Percentiles rank a stretch among this genome's conserved stretches.
Evolutionary conservation across 2,329 filamentous ascomycete genomes (phyloP).

Genomic region (Lecanoromycetidae sp.): DNA sequence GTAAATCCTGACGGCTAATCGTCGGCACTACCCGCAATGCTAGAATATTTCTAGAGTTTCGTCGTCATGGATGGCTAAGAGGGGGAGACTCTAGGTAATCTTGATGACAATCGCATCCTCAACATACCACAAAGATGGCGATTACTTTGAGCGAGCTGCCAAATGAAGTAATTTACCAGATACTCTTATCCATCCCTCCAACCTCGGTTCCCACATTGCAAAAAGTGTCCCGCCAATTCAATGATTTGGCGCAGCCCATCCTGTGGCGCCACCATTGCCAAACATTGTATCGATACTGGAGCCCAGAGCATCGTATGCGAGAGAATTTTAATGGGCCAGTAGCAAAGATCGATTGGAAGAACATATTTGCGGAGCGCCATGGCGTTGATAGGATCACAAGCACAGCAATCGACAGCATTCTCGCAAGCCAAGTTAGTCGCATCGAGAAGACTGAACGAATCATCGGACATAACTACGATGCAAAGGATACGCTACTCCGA

Average conservation of each 20-base stretch:
- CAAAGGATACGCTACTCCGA: conserved; percentile 67
- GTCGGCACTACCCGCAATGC: too few relatives aligned
- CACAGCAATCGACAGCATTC: conserved; percentile 51
- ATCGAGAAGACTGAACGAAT: conserved; percentile 60
- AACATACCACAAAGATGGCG: conserved; percentile 4
- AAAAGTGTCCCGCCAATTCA: conserved; percentile 51
- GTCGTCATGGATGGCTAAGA: too few relatives aligned
- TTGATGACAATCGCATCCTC: background rate
- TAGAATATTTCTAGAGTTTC: too few relatives aligned
- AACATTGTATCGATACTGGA: conserved; percentile 62
- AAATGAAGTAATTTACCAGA: conserved; percentile 72
- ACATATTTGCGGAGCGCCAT: conserved; percentile 48
- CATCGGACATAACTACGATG: conserved; percentile 66
- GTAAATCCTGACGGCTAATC: background rate
- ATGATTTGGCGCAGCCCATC: conserved; percentile 56
- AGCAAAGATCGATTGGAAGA: conserved; percentile 60
- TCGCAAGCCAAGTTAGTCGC: conserved; percentile 58
- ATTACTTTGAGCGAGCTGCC: conserved; percentile 38
- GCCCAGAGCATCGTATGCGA: conserved; percentile 48
- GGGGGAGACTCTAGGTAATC: too few relatives aligned
- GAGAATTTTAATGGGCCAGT: conserved; percentile 43
- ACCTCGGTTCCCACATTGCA: conserved; percentile 40
- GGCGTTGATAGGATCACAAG: conserved; percentile 41
- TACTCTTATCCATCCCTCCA: conserved; percentile 53
- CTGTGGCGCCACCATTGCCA: conserved; percentile 72